These are phyloP conservation scores for Boletus smithii DNA, from an alignment of 1,284 basidiomycete species.

Conservation along the genomic window DNA sequence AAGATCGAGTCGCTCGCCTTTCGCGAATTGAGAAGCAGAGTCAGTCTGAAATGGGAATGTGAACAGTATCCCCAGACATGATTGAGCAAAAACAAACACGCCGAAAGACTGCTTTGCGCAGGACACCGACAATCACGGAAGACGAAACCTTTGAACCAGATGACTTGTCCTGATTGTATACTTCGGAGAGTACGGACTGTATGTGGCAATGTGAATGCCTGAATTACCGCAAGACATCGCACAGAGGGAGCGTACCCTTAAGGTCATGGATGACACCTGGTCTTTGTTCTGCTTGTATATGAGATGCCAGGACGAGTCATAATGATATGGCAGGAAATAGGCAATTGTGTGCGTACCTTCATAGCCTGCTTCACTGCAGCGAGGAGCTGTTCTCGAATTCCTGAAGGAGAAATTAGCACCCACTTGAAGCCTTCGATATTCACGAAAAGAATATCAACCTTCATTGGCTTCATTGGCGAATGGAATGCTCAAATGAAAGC, in stretches of 20 bases:
- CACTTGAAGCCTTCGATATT: neutral
- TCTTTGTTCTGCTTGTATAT: constrained; percentile 47
- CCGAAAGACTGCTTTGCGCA: constrained; percentile 56
- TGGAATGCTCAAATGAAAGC: constrained; percentile 15
- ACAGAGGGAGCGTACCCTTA: constrained; percentile 47
- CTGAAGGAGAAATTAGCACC: constrained; percentile 28
- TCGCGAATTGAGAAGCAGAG: constrained; percentile 51
- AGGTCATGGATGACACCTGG: constrained; percentile 49
- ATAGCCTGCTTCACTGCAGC: constrained; percentile 54
- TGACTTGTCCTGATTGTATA: constrained; percentile 64
- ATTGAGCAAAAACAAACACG: constrained; percentile 45
- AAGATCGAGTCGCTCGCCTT: constrained; percentile 60
- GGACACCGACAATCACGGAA: constrained; percentile 45
- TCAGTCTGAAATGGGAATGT: constrained; percentile 45
- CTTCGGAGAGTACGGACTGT: constrained; percentile 65
- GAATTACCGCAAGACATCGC: neutral
- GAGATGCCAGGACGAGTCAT: constrained; percentile 2
- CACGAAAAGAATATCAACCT: constrained; percentile 12
- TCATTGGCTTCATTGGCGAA: constrained; percentile 26
- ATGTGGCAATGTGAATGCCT: neutral
- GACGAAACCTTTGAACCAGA: constrained; percentile 42
- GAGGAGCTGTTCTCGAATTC: constrained; percentile 45
- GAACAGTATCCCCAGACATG: neutral
- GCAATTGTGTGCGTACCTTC: constrained; percentile 47
- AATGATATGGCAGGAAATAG: neutral